Percentiles rank a stretch among this genome's conserved stretches.
phyloP scores from a whole-genome alignment of 2,329 filamentous ascomycete genomes.

The Talaromyces sp. region DNA sequence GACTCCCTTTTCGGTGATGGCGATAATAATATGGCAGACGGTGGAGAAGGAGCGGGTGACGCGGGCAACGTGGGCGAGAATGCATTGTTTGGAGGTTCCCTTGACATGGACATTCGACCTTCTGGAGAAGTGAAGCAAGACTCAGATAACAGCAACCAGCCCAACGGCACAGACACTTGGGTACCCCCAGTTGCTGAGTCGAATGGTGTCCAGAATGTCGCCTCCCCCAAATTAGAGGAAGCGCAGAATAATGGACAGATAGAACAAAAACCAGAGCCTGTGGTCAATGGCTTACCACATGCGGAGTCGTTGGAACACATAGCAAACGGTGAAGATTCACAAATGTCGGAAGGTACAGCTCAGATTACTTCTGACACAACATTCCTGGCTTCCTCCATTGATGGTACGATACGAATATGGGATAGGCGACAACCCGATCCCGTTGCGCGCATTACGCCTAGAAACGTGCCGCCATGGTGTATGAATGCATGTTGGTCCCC shows the following conservation, averaged over 20 bases:
- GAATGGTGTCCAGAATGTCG: constrained; percentile 12
- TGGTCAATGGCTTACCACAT: constrained; percentile 43
- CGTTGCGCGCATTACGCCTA: constrained; percentile 73
- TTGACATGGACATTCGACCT: constrained; percentile 61
- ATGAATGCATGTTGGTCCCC: constrained; percentile 97
- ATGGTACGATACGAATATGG: constrained; percentile 51
- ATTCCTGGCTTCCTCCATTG: constrained; percentile 72
- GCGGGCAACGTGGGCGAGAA: constrained; percentile 78
- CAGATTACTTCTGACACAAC: constrained; percentile 65
- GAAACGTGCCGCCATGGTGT: constrained; percentile 87
- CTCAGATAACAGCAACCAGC: constrained; percentile 28
- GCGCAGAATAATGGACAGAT: constrained; percentile 23
- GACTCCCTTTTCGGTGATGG: constrained; percentile 89
- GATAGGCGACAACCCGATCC: constrained; percentile 66
- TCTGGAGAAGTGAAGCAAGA: constrained; percentile 43
- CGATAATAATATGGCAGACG: constrained; percentile 53
- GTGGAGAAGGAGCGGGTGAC: constrained; percentile 54
- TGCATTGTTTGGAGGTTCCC: constrained; percentile 73
- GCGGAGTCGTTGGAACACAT: constrained; percentile 42
- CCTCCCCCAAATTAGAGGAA: not conserved
- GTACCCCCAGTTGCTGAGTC: constrained; percentile 22
- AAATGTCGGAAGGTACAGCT: constrained; percentile 32
- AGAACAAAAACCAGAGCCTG: constrained; percentile 27
- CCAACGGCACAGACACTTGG: constrained; percentile 22
- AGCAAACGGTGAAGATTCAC: constrained; percentile 27